These are phyloP conservation scores for Conticribra guillardii DNA, from an alignment of 108 stramenopile species.

Conservation along the genomic window DNA sequence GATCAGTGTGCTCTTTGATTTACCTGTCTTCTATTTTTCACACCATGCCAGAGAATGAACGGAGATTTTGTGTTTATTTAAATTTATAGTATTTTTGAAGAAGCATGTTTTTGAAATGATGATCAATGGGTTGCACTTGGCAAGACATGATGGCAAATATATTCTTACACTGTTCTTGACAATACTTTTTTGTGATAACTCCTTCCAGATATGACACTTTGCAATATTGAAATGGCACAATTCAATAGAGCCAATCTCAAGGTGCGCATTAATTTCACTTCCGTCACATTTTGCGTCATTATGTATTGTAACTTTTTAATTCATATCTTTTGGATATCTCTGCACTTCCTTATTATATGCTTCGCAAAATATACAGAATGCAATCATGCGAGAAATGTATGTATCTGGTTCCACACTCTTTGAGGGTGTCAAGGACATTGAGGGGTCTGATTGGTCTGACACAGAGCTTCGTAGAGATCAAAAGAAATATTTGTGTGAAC, in stretches of 20 bases:
- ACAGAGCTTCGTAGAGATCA: slow-evolving; percentile 88
- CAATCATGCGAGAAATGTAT: slow-evolving; percentile 89
- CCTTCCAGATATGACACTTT: slow-evolving; percentile 59
- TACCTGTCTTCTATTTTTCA: no score
- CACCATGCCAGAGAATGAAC: no score
- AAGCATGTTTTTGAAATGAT: no score
- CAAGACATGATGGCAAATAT: no score
- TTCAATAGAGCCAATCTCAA: slow-evolving; percentile 76
- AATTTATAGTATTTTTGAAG: no score
- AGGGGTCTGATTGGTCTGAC: slow-evolving; percentile 84
- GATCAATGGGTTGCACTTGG: no score
- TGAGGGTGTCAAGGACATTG: slow-evolving; percentile 83
- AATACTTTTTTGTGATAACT: no score
- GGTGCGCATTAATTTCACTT: slow-evolving; percentile 2
- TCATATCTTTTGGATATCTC: not conserved
- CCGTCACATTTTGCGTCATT: not conserved
- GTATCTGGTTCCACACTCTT: slow-evolving; percentile 90
- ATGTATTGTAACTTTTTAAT: not conserved
- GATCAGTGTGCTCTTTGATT: not conserved
- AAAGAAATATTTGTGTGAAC: slow-evolving; percentile 87
- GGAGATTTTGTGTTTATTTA: no score
- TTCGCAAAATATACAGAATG: slow-evolving; percentile 51
- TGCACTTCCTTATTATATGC: slow-evolving; percentile 10
- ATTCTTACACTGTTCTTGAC: no score
- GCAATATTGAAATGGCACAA: slow-evolving; percentile 90